These are phyloP conservation scores for Beauveria sp. DNA, from an alignment of 2,329 filamentous ascomycete species.

Conservation along the genomic window DNA sequence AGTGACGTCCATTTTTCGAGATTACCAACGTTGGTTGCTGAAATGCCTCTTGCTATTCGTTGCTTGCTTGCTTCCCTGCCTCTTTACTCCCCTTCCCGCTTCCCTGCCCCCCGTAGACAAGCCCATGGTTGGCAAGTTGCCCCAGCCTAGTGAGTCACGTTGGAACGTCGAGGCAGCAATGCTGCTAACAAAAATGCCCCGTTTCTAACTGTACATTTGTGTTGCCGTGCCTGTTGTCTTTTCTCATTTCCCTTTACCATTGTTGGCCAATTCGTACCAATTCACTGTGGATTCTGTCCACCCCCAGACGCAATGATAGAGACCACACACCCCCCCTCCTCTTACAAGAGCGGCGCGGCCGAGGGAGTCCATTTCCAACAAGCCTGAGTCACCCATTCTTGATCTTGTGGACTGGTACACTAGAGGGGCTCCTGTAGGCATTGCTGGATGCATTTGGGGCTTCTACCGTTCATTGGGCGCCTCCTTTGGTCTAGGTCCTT, in stretches of 20 bases:
- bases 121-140: too few species aligned
- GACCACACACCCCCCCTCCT: background rate
- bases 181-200: background rate
- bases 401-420: slow-evolving; percentile 2
- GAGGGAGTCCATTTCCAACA: background rate
- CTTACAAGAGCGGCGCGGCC: background rate
- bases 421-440: background rate
- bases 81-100: background rate
- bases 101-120: background rate
- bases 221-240: background rate
- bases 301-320: background rate
- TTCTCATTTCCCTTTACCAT: background rate
- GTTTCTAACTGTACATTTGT: background rate
- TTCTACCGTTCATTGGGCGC: background rate
- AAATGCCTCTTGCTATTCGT: background rate
- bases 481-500: background rate
- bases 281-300: background rate
- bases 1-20: background rate
- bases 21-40: background rate
- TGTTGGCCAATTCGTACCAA: slow-evolving; percentile 2
- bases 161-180: background rate
- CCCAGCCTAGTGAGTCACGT: background rate
- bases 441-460: background rate
- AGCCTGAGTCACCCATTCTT: slow-evolving; percentile 1
- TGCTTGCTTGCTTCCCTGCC: too few species aligned